phyloP scores from a whole-genome alignment of 2,329 filamentous ascomycete species.

The Colletotrichum viniferum region DNA sequence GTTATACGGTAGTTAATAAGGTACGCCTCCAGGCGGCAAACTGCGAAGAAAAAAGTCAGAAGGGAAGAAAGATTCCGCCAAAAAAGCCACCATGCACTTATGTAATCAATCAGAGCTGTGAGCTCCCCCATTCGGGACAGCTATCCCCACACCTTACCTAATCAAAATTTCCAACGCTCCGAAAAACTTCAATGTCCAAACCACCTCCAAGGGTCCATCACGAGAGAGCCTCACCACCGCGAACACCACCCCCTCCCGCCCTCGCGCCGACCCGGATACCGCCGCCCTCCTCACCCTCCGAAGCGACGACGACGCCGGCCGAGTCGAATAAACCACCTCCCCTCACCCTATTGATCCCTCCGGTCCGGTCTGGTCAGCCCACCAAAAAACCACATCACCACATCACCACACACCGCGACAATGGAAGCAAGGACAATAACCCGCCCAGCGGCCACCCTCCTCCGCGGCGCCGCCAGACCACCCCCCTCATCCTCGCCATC shows the following conservation, averaged over 20 bases:
- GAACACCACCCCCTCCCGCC: neutral
- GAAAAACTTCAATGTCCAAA: constrained; percentile 20
- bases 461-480: constrained; percentile 17
- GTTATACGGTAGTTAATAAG: too few relatives aligned
- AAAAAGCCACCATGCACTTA: neutral
- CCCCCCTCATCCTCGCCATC: neutral
- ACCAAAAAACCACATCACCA: neutral
- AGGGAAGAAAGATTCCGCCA: too few relatives aligned
- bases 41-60: too few relatives aligned
- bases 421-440: constrained; percentile 22
- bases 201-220: neutral
- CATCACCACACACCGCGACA: neutral
- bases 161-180: constrained; percentile 7
- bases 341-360: neutral
- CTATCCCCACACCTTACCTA: constrained; percentile 13
- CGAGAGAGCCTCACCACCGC: neutral
- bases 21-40: too few relatives aligned
- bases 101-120: neutral
- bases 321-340: neutral
- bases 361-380: neutral
- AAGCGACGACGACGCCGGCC: constrained; percentile 14
- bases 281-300: neutral
- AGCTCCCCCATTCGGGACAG: neutral
- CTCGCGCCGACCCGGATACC: neutral
- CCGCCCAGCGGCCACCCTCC: constrained; percentile 36